Evolutionary conservation across 768 basidiomycete genomes (phyloP).

Genomic region (Xerocomus potaroensis): DNA sequence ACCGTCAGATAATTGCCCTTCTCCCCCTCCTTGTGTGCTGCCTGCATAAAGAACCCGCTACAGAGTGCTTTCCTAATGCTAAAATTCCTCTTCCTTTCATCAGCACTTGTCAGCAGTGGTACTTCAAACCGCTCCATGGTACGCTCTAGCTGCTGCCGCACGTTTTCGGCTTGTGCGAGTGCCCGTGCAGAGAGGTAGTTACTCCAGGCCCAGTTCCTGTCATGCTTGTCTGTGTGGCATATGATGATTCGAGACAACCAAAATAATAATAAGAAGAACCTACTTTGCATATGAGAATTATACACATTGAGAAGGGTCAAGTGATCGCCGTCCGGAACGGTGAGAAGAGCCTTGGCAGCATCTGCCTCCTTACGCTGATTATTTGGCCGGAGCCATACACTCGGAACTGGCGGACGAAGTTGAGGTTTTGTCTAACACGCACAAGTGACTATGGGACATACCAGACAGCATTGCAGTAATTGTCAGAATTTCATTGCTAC

Average conservation of each 20-base stretch:
- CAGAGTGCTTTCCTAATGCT: conserved; percentile 82
- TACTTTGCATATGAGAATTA: conserved; percentile 85
- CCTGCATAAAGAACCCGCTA: conserved; percentile 97
- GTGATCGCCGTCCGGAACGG: conserved; percentile 96
- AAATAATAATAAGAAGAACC: conserved; percentile 20
- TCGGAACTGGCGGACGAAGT: conserved; percentile 52
- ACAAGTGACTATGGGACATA: conserved; percentile 28
- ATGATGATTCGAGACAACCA: neutral
- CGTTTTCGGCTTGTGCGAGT: conserved; percentile 88
- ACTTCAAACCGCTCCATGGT: conserved; percentile 90
- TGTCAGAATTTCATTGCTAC: conserved; percentile 92
- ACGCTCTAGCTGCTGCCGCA: conserved; percentile 82
- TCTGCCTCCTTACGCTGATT: conserved; percentile 90
- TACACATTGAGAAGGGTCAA: conserved; percentile 92
- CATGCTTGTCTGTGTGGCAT: conserved; percentile 53
- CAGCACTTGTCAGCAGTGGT: conserved; percentile 61
- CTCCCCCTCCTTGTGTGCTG: conserved; percentile 92
- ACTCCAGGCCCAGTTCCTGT: conserved; percentile 87
- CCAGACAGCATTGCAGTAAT: conserved; percentile 97
- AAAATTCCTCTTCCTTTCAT: conserved; percentile 65
- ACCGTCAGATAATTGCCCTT: conserved; percentile 85
- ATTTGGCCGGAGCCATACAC: conserved; percentile 37
- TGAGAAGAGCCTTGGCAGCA: conserved; percentile 81
- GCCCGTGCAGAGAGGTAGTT: conserved; percentile 84
- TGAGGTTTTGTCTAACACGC: neutral